phyloP scores from a whole-genome alignment of 176 grass and related monocot species.

The Cocos nucifera region DNA sequence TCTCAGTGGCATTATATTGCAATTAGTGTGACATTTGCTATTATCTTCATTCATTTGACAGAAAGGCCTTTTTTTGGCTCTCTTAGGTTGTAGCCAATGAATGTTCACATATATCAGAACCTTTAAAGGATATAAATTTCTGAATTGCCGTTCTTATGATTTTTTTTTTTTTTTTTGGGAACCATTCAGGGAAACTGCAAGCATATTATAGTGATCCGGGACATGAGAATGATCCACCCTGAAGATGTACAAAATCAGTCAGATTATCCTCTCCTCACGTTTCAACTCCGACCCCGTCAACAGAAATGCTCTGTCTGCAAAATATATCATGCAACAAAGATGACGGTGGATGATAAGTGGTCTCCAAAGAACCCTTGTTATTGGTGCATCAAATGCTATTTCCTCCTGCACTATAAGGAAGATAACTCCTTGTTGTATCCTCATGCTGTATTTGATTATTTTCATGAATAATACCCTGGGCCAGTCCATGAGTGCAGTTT shows the following conservation, averaged over 20 bases:
- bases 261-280: constrained; percentile 70
- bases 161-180: too few relatives aligned
- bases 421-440: constrained; percentile 66
- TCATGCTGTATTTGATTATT: constrained; percentile 64
- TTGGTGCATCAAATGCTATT: constrained; percentile 92
- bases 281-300: constrained; percentile 50
- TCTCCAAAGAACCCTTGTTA: constrained; percentile 75
- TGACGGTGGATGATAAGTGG: constrained; percentile 88
- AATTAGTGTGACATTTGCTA: too few relatives aligned
- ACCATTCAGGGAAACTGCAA: constrained; percentile 66
- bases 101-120: too few relatives aligned
- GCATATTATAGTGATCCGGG: constrained; percentile 67
- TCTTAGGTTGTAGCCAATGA: too few relatives aligned
- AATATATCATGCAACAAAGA: constrained; percentile 69
- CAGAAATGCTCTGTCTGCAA: constrained; percentile 84
- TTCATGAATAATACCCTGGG: constrained; percentile 34
- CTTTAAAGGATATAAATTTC: too few relatives aligned
- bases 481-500: too few relatives aligned
- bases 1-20: too few relatives aligned
- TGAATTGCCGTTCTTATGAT: too few relatives aligned
- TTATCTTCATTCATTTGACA: too few relatives aligned
- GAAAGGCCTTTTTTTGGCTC: too few relatives aligned
- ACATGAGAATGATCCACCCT: constrained; percentile 73
- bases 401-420: constrained; percentile 89
- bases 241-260: constrained; percentile 61